These are phyloP conservation scores for Fusarium tjaetaba DNA, from an alignment of 2,329 filamentous ascomycete genomes.

Conservation along the genomic window DNA sequence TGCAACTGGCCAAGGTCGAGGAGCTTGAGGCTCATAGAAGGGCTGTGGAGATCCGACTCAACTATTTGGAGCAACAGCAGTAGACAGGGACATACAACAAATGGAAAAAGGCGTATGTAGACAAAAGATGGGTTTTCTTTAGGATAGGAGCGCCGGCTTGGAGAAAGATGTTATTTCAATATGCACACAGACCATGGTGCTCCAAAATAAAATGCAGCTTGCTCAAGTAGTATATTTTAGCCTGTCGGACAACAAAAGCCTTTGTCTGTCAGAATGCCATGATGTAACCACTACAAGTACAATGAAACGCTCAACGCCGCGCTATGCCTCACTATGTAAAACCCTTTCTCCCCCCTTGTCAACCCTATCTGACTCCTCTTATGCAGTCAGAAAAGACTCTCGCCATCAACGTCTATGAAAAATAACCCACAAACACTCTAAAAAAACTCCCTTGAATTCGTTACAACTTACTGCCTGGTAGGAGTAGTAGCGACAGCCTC, in stretches of 20 bases:
- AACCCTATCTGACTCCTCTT: background rate
- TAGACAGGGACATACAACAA: slow-evolving; percentile 19
- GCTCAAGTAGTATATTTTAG: slow-evolving; percentile 27
- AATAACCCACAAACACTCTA: background rate
- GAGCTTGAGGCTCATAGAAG: slow-evolving; percentile 93
- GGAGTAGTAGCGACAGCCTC: slow-evolving; percentile 22
- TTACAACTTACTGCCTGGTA: slow-evolving; percentile 23
- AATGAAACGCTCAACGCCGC: slow-evolving; percentile 45
- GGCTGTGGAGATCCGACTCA: slow-evolving; percentile 85
- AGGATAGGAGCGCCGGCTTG: slow-evolving; percentile 8
- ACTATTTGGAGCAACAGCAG: slow-evolving; percentile 55
- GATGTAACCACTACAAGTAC: slow-evolving; percentile 31
- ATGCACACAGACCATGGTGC: background rate
- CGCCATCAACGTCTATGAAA: slow-evolving; percentile 7
- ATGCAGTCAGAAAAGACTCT: background rate
- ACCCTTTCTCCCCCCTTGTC: background rate
- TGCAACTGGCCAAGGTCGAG: slow-evolving; percentile 94
- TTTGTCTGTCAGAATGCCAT: slow-evolving; percentile 37
- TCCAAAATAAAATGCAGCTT: background rate
- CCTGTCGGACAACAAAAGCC: slow-evolving; percentile 27
- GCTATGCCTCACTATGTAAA: slow-evolving; percentile 46
- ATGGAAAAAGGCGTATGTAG: slow-evolving; percentile 21
- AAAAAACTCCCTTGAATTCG: slow-evolving; percentile 21
- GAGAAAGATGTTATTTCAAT: slow-evolving; percentile 20
- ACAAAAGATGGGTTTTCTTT: slow-evolving; percentile 13